A percentile compares a stretch with the other conserved stretches of the same genome.
Evolutionary conservation across 1,284 basidiomycete species (phyloP).

Genomic region (Cutaneotrichosporon sp.): DNA sequence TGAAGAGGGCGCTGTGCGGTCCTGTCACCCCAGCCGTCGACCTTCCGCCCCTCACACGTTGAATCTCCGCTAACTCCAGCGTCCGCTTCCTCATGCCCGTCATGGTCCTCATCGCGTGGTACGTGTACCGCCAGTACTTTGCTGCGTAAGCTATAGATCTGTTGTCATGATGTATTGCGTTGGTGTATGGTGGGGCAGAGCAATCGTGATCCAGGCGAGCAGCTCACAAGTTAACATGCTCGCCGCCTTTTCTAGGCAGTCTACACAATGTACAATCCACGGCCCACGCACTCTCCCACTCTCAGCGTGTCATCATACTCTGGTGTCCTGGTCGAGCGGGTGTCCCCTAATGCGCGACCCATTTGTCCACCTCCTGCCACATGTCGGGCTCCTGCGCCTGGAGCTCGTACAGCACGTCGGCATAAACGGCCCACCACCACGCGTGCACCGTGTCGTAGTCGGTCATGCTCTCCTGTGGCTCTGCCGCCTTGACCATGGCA

Average conservation of each 20-base stretch:
- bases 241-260: no score
- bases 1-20: no score
- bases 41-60: no score
- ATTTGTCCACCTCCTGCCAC: conserved; percentile 43
- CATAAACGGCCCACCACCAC: conserved; percentile 55
- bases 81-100: conserved; percentile 44
- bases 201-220: no score
- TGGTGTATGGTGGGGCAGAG: neutral
- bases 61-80: conserved; percentile 4
- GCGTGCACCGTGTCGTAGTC: conserved; percentile 45
- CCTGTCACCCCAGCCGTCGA: no score
- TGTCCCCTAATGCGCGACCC: conserved; percentile 23
- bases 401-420: conserved; percentile 44
- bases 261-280: no score
- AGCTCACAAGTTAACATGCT: no score
- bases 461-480: conserved; percentile 35
- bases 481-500: conserved; percentile 30
- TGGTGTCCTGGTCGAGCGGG: no score
- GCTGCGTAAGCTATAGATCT: conserved; percentile 34
- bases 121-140: conserved; percentile 51
- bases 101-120: conserved; percentile 44
- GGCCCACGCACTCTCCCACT: no score
- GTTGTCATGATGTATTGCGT: neutral
- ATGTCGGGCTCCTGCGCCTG: conserved; percentile 31
- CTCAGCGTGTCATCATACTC: no score